phyloP scores from a whole-genome alignment of 768 basidiomycete genomes.

The Auriscalpium vulgare region DNA sequence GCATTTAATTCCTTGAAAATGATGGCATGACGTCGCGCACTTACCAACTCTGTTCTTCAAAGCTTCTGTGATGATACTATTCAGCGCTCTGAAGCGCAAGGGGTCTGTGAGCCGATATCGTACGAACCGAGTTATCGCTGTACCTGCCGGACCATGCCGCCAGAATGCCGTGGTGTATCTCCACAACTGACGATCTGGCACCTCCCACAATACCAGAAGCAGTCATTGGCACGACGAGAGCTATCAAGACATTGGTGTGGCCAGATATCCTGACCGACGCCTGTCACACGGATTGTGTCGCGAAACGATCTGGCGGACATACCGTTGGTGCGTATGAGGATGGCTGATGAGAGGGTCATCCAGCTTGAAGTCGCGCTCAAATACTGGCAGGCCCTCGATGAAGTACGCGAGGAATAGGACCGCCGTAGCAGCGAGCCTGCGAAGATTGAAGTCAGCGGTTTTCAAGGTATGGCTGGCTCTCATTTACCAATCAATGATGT shows the following conservation, averaged over 20 bases:
- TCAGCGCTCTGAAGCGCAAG: constrained; percentile 31
- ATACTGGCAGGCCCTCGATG: constrained; percentile 25
- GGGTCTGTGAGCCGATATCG: not conserved
- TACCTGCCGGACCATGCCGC: constrained; percentile 36
- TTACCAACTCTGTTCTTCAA: constrained; percentile 55
- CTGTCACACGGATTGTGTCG: not conserved
- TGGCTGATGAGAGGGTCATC: constrained; percentile 46
- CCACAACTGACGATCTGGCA: constrained; percentile 36
- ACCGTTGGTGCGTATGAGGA: constrained; percentile 11
- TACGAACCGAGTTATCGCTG: constrained; percentile 3
- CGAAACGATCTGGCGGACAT: not conserved
- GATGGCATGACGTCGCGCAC: not conserved
- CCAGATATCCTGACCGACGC: constrained; percentile 37
- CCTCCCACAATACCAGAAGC: constrained; percentile 31
- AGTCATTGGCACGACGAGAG: constrained; percentile 38
- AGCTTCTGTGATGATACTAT: constrained; percentile 39
- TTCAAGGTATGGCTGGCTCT: not conserved
- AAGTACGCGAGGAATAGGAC: constrained; percentile 37
- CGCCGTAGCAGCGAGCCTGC: constrained; percentile 25
- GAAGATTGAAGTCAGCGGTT: constrained; percentile 10
- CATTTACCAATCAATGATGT: constrained; percentile 46
- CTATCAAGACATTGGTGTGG: constrained; percentile 36
- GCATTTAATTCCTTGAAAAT: not conserved
- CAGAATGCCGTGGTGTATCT: constrained; percentile 52
- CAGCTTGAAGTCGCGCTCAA: constrained; percentile 19